These are phyloP conservation scores for Epichloe glyceriae DNA, from an alignment of 2,329 filamentous ascomycete species.

Conservation along the genomic window DNA sequence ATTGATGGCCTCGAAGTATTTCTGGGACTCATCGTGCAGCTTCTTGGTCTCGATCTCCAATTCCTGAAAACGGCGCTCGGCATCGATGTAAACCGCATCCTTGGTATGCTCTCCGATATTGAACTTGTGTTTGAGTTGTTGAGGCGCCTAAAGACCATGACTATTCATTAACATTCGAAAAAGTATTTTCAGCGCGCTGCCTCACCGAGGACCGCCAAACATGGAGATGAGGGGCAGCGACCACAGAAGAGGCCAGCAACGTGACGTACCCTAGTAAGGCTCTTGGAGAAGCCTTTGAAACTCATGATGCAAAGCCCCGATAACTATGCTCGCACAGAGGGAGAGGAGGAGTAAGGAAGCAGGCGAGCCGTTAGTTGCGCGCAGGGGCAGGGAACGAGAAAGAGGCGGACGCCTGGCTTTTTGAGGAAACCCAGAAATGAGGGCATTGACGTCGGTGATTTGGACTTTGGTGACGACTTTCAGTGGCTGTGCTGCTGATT, in stretches of 20 bases:
- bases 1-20: conserved; percentile 97
- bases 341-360: neutral
- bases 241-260: neutral
- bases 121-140: conserved; percentile 82
- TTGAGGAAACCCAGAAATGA: conserved; percentile 3
- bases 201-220: neutral
- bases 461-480: conserved; percentile 4
- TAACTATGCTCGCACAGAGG: neutral
- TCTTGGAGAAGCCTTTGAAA: conserved; percentile 93
- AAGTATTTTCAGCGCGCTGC: neutral
- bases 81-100: conserved; percentile 87
- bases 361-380: neutral
- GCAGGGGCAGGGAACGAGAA: neutral
- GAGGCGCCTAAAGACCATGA: conserved; percentile 52
- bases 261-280: conserved; percentile 61
- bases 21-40: conserved; percentile 90
- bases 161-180: neutral
- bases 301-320: conserved; percentile 50
- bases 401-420: conserved; percentile 1
- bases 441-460: conserved; percentile 5
- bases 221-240: conserved; percentile 19
- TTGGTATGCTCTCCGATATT: conserved; percentile 94
- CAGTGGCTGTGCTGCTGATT: conserved; percentile 8
- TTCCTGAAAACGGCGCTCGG: conserved; percentile 86
- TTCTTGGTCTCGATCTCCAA: conserved; percentile 93